phyloP scores from a whole-genome alignment of 2,329 filamentous ascomycete genomes.

The Pseudogymnoascus sp. region DNA sequence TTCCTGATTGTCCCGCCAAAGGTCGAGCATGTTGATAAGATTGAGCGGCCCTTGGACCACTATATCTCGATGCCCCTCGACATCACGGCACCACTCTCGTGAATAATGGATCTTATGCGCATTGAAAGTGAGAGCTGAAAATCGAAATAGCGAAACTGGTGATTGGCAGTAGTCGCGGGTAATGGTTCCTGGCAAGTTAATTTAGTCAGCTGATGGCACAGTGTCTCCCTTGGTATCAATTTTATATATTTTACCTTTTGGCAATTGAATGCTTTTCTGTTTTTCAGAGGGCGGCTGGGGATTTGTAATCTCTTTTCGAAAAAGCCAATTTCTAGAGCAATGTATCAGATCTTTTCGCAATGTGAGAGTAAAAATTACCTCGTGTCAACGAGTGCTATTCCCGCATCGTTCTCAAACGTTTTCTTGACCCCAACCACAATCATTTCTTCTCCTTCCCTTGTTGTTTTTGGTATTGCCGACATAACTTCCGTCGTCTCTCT shows the following conservation, averaged over 20 bases:
- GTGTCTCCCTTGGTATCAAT: neutral
- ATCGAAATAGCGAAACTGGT: slow-evolving; percentile 53
- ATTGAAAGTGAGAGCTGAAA: slow-evolving; percentile 79
- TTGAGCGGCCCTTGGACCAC: slow-evolving; percentile 78
- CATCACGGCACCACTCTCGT: slow-evolving; percentile 35
- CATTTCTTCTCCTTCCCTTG: slow-evolving; percentile 50
- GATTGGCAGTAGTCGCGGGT: slow-evolving; percentile 26
- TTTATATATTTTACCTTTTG: slow-evolving; percentile 15
- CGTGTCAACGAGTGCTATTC: slow-evolving; percentile 44
- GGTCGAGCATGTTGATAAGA: slow-evolving; percentile 61
- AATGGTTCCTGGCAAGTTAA: slow-evolving; percentile 3
- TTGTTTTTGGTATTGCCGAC: slow-evolving; percentile 45
- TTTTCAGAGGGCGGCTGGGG: slow-evolving; percentile 9
- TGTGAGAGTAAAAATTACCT: slow-evolving; percentile 29
- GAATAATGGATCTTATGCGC: slow-evolving; percentile 81
- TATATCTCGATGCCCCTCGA: slow-evolving; percentile 53
- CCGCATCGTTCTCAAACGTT: slow-evolving; percentile 42
- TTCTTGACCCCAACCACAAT: slow-evolving; percentile 57
- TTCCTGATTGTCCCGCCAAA: slow-evolving; percentile 45
- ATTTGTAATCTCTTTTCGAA: slow-evolving; percentile 21
- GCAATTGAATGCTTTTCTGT: slow-evolving; percentile 16
- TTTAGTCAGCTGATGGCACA: neutral
- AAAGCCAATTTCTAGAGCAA: slow-evolving; percentile 24
- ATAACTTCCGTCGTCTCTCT: slow-evolving; percentile 48
- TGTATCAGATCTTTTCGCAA: neutral